These are phyloP conservation scores for Papiliotrema nemorosa DNA, from an alignment of 1,284 basidiomycete species.

Conservation along the genomic window DNA sequence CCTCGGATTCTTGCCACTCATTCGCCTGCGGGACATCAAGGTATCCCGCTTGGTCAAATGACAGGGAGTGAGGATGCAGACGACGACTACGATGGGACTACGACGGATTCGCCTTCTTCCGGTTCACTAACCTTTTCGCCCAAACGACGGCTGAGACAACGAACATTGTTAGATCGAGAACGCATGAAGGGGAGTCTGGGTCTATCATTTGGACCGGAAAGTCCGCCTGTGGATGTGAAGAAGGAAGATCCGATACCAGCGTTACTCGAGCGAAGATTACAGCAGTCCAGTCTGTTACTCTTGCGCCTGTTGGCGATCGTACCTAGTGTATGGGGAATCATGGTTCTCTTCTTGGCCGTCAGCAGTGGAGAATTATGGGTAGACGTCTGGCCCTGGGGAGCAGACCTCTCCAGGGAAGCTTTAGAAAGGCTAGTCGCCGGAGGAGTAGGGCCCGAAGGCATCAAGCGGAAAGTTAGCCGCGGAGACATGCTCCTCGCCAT, in stretches of 20 bases:
- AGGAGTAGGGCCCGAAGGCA: constrained; percentile 24
- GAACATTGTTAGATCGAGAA: constrained; percentile 7
- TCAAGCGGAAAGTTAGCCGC: neutral
- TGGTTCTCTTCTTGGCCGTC: constrained; percentile 31
- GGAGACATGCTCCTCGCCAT: constrained; percentile 38
- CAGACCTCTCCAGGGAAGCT: constrained; percentile 37
- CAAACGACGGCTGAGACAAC: constrained; percentile 17
- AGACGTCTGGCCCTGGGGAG: constrained; percentile 45
- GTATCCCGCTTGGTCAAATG: constrained; percentile 18
- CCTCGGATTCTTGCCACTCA: neutral
- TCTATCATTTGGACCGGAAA: constrained; percentile 8
- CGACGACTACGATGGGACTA: constrained; percentile 34
- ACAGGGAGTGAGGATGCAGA: constrained; percentile 41
- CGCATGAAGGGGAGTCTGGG: constrained; percentile 7
- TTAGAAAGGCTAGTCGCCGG: constrained; percentile 35
- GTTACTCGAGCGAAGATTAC: constrained; percentile 26
- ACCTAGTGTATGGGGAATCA: constrained; percentile 39
- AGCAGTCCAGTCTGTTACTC: constrained; percentile 26
- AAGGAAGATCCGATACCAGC: constrained; percentile 8
- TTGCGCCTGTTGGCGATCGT: constrained; percentile 40
- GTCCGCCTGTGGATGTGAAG: neutral
- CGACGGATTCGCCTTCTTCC: constrained; percentile 32
- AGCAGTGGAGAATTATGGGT: constrained; percentile 31
- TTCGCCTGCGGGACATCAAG: neutral
- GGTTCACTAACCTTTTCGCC: constrained; percentile 39